Conservation (phyloP, 306 rosid genomes). For the Trifolium fragiferum region DNA sequence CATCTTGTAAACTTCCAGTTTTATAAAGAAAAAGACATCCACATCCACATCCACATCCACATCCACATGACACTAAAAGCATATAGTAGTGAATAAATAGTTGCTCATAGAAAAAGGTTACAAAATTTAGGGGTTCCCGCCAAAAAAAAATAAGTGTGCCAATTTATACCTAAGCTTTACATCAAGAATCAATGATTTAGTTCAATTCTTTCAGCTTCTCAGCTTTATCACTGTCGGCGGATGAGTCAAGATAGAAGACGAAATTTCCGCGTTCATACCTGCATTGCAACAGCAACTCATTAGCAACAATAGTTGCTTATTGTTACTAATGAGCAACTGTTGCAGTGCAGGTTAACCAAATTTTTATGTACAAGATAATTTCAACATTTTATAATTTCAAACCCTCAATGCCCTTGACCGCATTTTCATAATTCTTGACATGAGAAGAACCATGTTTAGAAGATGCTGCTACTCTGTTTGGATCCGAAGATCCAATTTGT, state of each 20-base stretch:
- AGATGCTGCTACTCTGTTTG: constrained; percentile 55
- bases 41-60: no score
- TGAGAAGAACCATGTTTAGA: constrained; percentile 62
- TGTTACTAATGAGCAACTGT: no score
- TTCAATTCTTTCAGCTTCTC: background rate
- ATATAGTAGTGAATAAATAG: constrained; percentile 42
- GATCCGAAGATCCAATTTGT: constrained; percentile 67
- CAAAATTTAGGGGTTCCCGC: constrained; percentile 43
- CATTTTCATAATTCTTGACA: constrained; percentile 68
- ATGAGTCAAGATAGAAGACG: constrained; percentile 50
- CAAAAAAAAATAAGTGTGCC: constrained; percentile 33
- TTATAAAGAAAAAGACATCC: no score
- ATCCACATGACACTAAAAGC: constrained; percentile 41
- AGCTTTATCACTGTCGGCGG: constrained; percentile 26
- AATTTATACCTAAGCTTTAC: constrained; percentile 47
- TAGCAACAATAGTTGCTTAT: constrained; percentile 46
- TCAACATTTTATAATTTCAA: constrained; percentile 77
- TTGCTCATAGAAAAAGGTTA: constrained; percentile 33
- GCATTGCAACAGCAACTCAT: no score
- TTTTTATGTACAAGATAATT: constrained; percentile 44
- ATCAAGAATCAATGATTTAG: constrained; percentile 37
- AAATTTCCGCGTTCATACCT: constrained; percentile 26
- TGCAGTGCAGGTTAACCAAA: constrained; percentile 46
- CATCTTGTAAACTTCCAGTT: no score
- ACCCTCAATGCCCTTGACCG: constrained; percentile 75